Conservation (phyloP, 2,329 filamentous ascomycete genomes). For the Penicillium sp. region DNA sequence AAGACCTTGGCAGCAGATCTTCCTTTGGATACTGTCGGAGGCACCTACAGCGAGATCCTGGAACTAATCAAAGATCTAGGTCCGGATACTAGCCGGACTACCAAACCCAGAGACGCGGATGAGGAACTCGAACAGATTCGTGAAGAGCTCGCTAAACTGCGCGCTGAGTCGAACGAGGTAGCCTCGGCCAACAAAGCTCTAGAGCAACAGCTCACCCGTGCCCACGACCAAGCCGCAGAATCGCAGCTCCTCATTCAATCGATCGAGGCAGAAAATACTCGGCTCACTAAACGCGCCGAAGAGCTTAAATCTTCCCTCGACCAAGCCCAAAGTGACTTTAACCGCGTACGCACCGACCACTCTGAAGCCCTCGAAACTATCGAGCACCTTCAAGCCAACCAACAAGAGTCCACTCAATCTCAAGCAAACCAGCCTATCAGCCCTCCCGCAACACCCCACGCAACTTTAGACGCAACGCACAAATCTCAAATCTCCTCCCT, state of each 20-base stretch:
- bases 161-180: constrained; percentile 37
- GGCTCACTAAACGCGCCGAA: constrained; percentile 40
- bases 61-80: constrained; percentile 43
- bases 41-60: constrained; percentile 46
- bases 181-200: constrained; percentile 34
- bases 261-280: constrained; percentile 46
- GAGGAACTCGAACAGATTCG: constrained; percentile 30
- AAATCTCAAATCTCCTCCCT: constrained; percentile 42
- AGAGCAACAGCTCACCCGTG: constrained; percentile 41
- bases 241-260: constrained; percentile 42
- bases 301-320: constrained; percentile 40
- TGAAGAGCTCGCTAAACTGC: constrained; percentile 37
- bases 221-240: constrained; percentile 43
- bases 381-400: constrained; percentile 33
- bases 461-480: constrained; percentile 38
- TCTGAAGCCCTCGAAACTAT: constrained; percentile 37
- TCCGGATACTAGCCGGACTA: constrained; percentile 23
- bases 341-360: constrained; percentile 37
- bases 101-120: constrained; percentile 27
- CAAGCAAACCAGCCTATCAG: constrained; percentile 33
- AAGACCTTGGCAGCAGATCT: constrained; percentile 44
- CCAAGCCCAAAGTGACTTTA: constrained; percentile 37
- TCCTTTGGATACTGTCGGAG: constrained; percentile 37
- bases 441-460: constrained; percentile 35
- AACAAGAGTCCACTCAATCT: constrained; percentile 21